Percentiles rank a stretch among this genome's conserved stretches.
phyloP scores from a whole-genome alignment of 2,329 filamentous ascomycete species.

The Pleomassaria siparia region DNA sequence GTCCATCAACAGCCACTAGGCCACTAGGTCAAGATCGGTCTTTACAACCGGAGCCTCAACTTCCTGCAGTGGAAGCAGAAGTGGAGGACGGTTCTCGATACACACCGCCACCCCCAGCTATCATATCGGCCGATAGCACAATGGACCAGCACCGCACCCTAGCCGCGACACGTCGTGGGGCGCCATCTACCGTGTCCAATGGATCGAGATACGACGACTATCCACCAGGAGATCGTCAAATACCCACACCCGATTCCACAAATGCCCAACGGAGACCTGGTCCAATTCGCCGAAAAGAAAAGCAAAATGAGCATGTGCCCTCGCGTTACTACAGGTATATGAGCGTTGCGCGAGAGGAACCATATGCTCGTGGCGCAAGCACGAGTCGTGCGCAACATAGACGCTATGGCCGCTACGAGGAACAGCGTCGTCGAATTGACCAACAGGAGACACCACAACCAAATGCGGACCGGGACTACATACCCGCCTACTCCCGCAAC shows the following conservation, averaged over 20 bases:
- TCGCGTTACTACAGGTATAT: slow-evolving; percentile 41
- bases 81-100: slow-evolving; percentile 32
- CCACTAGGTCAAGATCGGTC: slow-evolving; percentile 12
- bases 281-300: slow-evolving; percentile 35
- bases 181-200: slow-evolving; percentile 37
- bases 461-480: slow-evolving; percentile 28
- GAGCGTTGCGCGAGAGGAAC: slow-evolving; percentile 38
- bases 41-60: slow-evolving; percentile 17
- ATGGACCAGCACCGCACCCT: slow-evolving; percentile 17
- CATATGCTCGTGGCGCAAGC: slow-evolving; percentile 36
- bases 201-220: slow-evolving; percentile 35
- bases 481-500: slow-evolving; percentile 33
- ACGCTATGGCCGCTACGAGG: slow-evolving; percentile 33
- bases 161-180: slow-evolving; percentile 20
- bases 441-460: slow-evolving; percentile 41
- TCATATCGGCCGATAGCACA: slow-evolving; percentile 16
- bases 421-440: slow-evolving; percentile 38
- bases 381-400: slow-evolving; percentile 39
- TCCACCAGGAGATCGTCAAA: slow-evolving; percentile 22
- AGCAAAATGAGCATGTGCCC: slow-evolving; percentile 34
- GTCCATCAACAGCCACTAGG: slow-evolving; percentile 18
- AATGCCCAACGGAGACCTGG: slow-evolving; percentile 26
- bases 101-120: slow-evolving; percentile 28
- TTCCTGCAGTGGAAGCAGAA: slow-evolving; percentile 19
- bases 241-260: slow-evolving; percentile 28